Evolutionary conservation across 257 asterid species (phyloP).

Genomic region (Scutellaria barbata): DNA sequence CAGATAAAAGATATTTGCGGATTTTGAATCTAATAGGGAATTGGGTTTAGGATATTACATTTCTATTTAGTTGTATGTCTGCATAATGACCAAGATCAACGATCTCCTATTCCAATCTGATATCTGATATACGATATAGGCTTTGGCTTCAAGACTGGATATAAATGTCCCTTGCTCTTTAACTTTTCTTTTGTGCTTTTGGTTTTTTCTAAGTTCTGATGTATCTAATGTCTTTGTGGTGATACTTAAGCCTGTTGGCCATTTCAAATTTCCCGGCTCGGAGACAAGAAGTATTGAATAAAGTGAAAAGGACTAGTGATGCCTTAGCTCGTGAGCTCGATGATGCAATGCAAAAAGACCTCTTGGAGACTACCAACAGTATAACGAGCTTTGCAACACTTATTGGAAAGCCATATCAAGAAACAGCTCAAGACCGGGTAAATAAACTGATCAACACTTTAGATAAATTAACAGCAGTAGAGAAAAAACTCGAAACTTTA

Average conservation of each 20-base stretch:
- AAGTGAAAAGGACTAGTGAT: conserved; percentile 77
- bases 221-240: conserved; percentile 16
- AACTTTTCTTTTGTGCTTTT: conserved; percentile 1
- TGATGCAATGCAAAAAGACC: conserved; percentile 86
- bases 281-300: conserved; percentile 65
- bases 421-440: conserved; percentile 57
- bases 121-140: not conserved
- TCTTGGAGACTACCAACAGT: conserved; percentile 54
- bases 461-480: conserved; percentile 56
- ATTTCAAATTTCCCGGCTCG: conserved; percentile 80
- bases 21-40: not conserved
- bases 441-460: conserved; percentile 55
- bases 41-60: not conserved
- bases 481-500: conserved; percentile 58
- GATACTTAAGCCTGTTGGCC: conserved; percentile 67
- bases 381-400: conserved; percentile 57
- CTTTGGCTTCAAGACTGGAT: not conserved
- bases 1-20: not conserved
- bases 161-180: conserved; percentile 4
- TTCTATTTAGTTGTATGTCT: conserved; percentile 6
- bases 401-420: conserved; percentile 70
- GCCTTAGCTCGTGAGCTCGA: conserved; percentile 84
- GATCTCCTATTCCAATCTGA: not conserved
- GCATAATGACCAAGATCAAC: not conserved
- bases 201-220: conserved; percentile 26